A percentile compares a stretch with the other conserved stretches of the same genome.
Conservation (phyloP, 1,139 yeast genomes). For the Diutina scorzettiae region DNA sequence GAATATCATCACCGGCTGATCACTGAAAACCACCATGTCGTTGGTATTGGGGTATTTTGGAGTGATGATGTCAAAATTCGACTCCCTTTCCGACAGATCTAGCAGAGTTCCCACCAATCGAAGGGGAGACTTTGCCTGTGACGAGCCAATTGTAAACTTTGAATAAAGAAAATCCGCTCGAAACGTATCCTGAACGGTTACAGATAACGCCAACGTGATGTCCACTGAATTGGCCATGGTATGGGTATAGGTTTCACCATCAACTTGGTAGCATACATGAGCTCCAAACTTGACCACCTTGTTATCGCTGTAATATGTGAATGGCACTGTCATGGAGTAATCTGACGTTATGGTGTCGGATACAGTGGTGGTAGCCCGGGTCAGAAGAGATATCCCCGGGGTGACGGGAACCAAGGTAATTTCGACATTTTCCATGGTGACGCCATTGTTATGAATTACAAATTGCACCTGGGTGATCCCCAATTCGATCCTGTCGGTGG, state of each 20-base stretch:
- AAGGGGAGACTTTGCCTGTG: constrained; percentile 40
- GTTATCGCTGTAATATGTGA: constrained; percentile 16
- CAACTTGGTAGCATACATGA: constrained; percentile 18
- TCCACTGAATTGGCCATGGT: constrained; percentile 20
- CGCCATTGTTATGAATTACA: constrained; percentile 14
- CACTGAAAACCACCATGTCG: constrained; percentile 38
- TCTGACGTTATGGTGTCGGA: background rate
- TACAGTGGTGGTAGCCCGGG: background rate
- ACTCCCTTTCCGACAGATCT: background rate
- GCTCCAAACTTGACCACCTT: constrained; percentile 20
- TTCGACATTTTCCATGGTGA: constrained; percentile 7
- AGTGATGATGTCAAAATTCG: background rate
- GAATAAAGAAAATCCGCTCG: constrained; percentile 44
- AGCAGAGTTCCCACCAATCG: constrained; percentile 21
- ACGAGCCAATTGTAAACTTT: constrained; percentile 55
- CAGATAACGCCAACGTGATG: constrained; percentile 45
- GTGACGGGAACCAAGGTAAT: constrained; percentile 11
- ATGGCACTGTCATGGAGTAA: constrained; percentile 11
- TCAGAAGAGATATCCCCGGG: constrained; percentile 8
- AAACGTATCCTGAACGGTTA: constrained; percentile 69
- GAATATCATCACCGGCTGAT: constrained; percentile 57
- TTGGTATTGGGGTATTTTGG: background rate
- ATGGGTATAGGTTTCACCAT: constrained; percentile 5
- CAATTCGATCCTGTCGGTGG: constrained; percentile 12
- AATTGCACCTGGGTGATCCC: constrained; percentile 16